Evolutionary conservation across 2,329 filamentous ascomycete species (phyloP).

Genomic region (Metarhizium robertsii): DNA sequence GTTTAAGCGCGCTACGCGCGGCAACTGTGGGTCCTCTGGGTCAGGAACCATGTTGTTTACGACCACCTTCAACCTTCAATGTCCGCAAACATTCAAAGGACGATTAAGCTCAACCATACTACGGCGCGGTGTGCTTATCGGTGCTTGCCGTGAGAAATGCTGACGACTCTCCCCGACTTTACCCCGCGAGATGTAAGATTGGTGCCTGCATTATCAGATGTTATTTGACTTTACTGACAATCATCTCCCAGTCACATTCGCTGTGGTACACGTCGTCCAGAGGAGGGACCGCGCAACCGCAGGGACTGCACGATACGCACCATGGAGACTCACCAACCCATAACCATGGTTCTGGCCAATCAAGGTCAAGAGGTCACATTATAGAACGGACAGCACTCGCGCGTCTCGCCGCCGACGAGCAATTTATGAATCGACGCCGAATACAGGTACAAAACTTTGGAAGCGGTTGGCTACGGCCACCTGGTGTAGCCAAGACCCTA

Average conservation of each 20-base stretch:
- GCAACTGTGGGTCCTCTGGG: not conserved
- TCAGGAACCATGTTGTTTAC: not conserved
- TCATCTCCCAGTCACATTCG: conserved; percentile 49
- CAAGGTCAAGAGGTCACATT: conserved; percentile 33
- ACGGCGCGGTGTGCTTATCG: not conserved
- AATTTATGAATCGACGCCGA: conserved; percentile 65
- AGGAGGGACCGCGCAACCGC: conserved; percentile 34
- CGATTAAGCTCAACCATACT: too few species aligned
- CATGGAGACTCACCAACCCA: conserved; percentile 17
- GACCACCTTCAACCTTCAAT: not conserved
- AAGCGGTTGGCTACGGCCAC: conserved; percentile 81
- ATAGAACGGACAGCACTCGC: conserved; percentile 55
- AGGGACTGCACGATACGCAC: conserved; percentile 23
- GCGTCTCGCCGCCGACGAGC: conserved; percentile 67
- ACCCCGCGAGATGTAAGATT: conserved; percentile 58
- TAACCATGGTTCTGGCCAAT: conserved; percentile 21
- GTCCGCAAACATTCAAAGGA: not conserved
- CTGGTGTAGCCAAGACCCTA: conserved; percentile 79
- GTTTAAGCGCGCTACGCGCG: conserved; percentile 6
- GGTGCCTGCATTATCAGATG: not conserved
- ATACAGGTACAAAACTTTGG: conserved; percentile 80
- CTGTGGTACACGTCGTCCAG: conserved; percentile 65
- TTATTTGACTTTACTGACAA: not conserved
- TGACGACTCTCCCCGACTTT: conserved; percentile 56
- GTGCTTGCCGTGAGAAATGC: conserved; percentile 31